Conservation (phyloP, 108 stramenopile species). For the Cyclotella cryptica region DNA sequence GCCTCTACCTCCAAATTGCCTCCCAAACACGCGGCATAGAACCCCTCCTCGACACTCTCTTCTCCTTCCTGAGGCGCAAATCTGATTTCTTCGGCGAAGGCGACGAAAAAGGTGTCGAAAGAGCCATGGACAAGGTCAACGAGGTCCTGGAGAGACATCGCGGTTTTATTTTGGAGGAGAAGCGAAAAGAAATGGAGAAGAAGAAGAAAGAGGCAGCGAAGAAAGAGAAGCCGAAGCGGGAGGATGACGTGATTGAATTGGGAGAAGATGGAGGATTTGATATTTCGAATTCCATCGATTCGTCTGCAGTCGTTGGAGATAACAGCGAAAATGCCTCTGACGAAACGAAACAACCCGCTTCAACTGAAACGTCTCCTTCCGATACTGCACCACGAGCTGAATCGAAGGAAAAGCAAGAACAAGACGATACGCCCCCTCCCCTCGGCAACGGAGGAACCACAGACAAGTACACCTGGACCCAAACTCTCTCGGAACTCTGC, state of each 20-base stretch:
- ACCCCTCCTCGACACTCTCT: slow-evolving; percentile 95
- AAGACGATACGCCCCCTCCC: slow-evolving; percentile 75
- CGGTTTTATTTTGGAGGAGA: slow-evolving; percentile 57
- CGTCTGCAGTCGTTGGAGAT: background rate
- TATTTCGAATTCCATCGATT: slow-evolving; percentile 47
- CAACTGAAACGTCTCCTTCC: background rate
- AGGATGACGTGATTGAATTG: slow-evolving; percentile 82
- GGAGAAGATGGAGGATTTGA: slow-evolving; percentile 77
- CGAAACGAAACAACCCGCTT: slow-evolving; percentile 11
- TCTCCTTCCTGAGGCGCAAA: slow-evolving; percentile 97
- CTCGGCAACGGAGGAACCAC: slow-evolving; percentile 95
- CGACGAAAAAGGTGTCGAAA: slow-evolving; percentile 7
- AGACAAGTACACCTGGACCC: slow-evolving; percentile 97
- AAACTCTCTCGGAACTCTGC: slow-evolving; percentile 93
- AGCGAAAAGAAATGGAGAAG: slow-evolving; percentile 49
- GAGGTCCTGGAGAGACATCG: slow-evolving; percentile 81
- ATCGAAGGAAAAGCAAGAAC: slow-evolving; percentile 42
- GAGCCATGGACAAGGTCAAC: slow-evolving; percentile 80
- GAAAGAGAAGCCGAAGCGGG: slow-evolving; percentile 17
- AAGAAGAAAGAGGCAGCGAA: slow-evolving; percentile 39
- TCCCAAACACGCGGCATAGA: slow-evolving; percentile 96
- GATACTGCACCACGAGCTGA: slow-evolving; percentile 2
- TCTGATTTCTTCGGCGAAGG: slow-evolving; percentile 96
- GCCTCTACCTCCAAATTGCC: slow-evolving; percentile 95
- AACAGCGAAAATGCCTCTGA: background rate